phyloP scores from a whole-genome alignment of 1,284 basidiomycete species.

The Tetrapyrgos nigripes region DNA sequence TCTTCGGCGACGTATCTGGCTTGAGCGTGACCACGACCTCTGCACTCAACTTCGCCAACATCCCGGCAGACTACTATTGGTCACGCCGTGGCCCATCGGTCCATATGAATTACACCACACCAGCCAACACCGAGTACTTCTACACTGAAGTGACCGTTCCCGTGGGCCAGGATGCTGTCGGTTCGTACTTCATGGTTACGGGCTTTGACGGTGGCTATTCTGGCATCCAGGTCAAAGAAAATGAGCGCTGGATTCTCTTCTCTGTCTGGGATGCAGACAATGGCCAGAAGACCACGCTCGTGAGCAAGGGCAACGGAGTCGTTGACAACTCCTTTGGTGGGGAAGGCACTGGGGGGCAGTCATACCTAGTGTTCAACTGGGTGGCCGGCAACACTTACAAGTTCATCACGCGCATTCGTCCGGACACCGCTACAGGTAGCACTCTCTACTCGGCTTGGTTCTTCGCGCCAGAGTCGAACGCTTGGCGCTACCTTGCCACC shows the following conservation, averaged over 20 bases:
- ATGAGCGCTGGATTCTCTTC: constrained; percentile 15
- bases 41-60: constrained; percentile 15
- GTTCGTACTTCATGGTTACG: constrained; percentile 18
- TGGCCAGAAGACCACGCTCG: constrained; percentile 6
- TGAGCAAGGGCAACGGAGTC: constrained; percentile 16
- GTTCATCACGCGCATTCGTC: constrained; percentile 19
- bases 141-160: constrained; percentile 18
- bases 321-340: constrained; percentile 15
- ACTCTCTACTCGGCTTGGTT: constrained; percentile 16
- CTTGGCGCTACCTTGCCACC: constrained; percentile 17
- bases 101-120: constrained; percentile 15
- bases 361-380: constrained; percentile 19
- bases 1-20: not conserved
- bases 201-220: constrained; percentile 16
- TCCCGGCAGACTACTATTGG: constrained; percentile 11
- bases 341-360: constrained; percentile 17
- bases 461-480: constrained; percentile 15
- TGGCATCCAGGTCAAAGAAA: constrained; percentile 16
- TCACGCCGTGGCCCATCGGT: constrained; percentile 16
- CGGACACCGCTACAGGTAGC: constrained; percentile 14
- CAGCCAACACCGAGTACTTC: constrained; percentile 19
- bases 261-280: constrained; percentile 14
- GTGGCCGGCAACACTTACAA: constrained; percentile 17
- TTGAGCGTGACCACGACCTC: constrained; percentile 16
- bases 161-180: constrained; percentile 14